These are phyloP conservation scores for Termitomyces sp. DNA, from an alignment of 768 basidiomycete species.

Conservation along the genomic window DNA sequence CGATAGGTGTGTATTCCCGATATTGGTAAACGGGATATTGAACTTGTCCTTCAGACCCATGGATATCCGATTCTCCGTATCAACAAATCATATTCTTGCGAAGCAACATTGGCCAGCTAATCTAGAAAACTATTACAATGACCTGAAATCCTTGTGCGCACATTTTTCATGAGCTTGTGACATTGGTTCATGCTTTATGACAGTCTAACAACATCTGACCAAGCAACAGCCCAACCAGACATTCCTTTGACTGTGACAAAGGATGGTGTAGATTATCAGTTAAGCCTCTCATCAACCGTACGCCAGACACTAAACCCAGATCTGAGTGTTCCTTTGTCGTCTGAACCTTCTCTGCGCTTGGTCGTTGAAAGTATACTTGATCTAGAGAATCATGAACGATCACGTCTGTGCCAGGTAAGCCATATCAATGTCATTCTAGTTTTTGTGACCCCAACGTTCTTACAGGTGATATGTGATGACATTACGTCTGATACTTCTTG, in stretches of 20 bases:
- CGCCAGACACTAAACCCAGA: conserved; percentile 33
- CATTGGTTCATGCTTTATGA: conserved; percentile 3
- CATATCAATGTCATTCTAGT: not conserved
- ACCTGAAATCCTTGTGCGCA: conserved; percentile 40
- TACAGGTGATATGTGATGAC: conserved; percentile 42
- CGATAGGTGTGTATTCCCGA: conserved; percentile 35
- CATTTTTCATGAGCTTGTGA: not conserved
- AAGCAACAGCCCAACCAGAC: conserved; percentile 31
- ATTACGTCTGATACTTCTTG: conserved; percentile 32
- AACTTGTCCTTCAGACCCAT: conserved; percentile 35
- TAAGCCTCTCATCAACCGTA: conserved; percentile 42
- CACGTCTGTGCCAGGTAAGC: conserved; percentile 49
- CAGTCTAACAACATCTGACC: conserved; percentile 28
- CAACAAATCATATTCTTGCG: conserved; percentile 23
- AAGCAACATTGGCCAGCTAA: conserved; percentile 30
- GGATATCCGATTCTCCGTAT: conserved; percentile 48
- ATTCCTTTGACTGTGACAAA: conserved; percentile 38
- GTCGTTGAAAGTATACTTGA: conserved; percentile 47
- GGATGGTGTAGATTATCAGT: conserved; percentile 34
- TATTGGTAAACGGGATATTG: not conserved
- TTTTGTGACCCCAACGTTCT: not conserved
- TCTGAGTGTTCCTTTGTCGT: not conserved
- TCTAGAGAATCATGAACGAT: conserved; percentile 47
- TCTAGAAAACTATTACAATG: conserved; percentile 33
- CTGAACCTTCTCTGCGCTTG: conserved; percentile 12